A percentile compares a stretch with the other conserved stretches of the same genome.
phyloP scores from a whole-genome alignment of 768 basidiomycete species.

The Tephrocybe sp. region DNA sequence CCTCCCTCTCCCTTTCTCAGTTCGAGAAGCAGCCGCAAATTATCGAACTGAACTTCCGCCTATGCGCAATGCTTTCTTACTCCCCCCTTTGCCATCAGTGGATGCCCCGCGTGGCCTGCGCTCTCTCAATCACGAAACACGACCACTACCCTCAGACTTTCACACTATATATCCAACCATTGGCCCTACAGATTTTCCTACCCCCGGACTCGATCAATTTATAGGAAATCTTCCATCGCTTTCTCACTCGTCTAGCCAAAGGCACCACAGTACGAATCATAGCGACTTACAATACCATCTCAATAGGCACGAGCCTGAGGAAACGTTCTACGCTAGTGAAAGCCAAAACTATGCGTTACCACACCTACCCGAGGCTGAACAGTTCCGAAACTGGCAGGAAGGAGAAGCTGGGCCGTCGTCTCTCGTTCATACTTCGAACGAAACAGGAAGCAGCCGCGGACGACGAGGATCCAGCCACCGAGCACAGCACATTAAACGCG shows the following conservation, averaged over 20 bases:
- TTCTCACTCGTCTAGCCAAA: constrained; percentile 15
- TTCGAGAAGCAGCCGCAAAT: constrained; percentile 13
- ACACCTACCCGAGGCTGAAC: constrained; percentile 14
- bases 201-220: constrained; percentile 16
- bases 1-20: constrained; percentile 12
- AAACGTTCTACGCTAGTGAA: constrained; percentile 21
- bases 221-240: constrained; percentile 17
- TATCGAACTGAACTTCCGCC: constrained; percentile 12
- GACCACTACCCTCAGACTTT: constrained; percentile 7
- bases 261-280: constrained; percentile 28
- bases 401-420: constrained; percentile 47
- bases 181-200: constrained; percentile 16
- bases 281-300: constrained; percentile 30
- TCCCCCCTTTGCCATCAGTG: constrained; percentile 14
- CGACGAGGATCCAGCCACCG: constrained; percentile 23
- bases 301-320: constrained; percentile 24
- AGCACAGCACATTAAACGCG: constrained; percentile 19
- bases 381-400: constrained; percentile 29
- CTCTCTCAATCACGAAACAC: constrained; percentile 9
- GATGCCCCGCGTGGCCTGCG: constrained; percentile 6
- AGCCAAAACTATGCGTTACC: constrained; percentile 14
- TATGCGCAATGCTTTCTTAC: constrained; percentile 12
- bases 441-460: constrained; percentile 13
- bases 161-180: constrained; percentile 2
- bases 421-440: constrained; percentile 23